Percentiles rank a stretch among this genome's conserved stretches.
These are phyloP conservation scores for Populus simonii DNA, from an alignment of 345 rosid species.

Conservation along the genomic window DNA sequence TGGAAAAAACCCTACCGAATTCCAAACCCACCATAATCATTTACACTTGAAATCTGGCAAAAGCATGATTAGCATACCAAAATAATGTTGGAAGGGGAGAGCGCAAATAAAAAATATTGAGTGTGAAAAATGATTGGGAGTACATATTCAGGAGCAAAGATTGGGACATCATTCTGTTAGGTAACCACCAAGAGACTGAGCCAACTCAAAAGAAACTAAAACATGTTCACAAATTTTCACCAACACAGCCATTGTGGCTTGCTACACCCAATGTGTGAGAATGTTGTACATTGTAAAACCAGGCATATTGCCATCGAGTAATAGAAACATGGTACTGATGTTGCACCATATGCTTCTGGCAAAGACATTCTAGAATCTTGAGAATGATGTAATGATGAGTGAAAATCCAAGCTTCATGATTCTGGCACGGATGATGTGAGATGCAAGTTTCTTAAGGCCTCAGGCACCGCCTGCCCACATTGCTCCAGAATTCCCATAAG, in stretches of 20 bases:
- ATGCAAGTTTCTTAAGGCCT: slow-evolving; percentile 32
- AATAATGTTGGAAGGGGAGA: background rate
- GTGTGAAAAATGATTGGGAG: background rate
- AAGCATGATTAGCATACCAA: background rate
- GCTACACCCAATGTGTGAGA: background rate
- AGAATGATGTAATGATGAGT: background rate
- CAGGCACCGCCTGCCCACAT: slow-evolving; percentile 51
- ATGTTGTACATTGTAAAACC: background rate
- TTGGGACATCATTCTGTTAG: background rate
- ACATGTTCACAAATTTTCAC: background rate
- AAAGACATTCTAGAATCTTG: background rate
- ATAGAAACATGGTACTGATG: background rate
- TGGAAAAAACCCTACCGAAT: background rate
- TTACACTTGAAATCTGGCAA: background rate
- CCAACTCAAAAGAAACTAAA: background rate
- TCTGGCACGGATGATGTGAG: slow-evolving; percentile 9
- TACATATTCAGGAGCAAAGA: background rate
- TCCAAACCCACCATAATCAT: background rate
- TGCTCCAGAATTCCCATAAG: slow-evolving; percentile 47
- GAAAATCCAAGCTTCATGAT: background rate
- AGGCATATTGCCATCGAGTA: background rate
- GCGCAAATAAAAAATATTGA: background rate
- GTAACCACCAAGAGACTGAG: background rate
- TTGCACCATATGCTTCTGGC: background rate
- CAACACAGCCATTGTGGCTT: background rate